Base-by-base conservation (phyloP, 306 rosid genomes). In the Gynostemma pentaphyllum region DNA sequence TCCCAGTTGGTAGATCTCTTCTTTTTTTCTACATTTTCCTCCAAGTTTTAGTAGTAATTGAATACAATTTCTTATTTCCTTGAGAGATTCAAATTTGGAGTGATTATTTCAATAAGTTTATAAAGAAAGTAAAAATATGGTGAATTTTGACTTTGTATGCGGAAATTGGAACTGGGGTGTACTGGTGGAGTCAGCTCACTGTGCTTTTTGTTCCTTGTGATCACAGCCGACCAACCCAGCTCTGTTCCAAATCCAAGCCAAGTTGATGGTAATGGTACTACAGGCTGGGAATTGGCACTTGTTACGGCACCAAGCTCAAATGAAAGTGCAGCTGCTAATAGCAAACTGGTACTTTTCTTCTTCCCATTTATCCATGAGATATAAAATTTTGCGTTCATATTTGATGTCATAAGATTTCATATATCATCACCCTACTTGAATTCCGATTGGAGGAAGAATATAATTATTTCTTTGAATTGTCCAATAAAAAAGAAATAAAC, bases 281-380 rank as follows among this genome's bases (percentile, higher is more conserved):
- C 90, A 48, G 99, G 99, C 66, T 94, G 99, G 99, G 99, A 94
- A 79, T 75, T 94, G 78, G 97, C 99, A 29, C 99, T 94, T 66
- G 99, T 94, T 45, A 85, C 94, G 0, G 87, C 97, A 73, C 99
- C 97, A 67, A 88, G 97, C 84, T 86, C 97, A 45, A 94, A 88
- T 51, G 99, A 89, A 76, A 84, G 71, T 73, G 90, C 85, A 27
- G 8, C 83, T 0, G 67, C 89, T 49, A 73, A 90, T 74, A 94
- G 97, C 83, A 83, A 84, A 77, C 78, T 94, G 90, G 99, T 94
- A 73, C 29, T 19, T 75, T 39, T 78, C 68, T 49, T 63, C 41
- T 57, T 27, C 46, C 39, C 52, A 32, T 66, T 64, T 42, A 40
- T 48, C 12, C 57, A 9, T 12, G 3, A 5, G 23, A 30, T 16